These are phyloP conservation scores for Fusarium domesticum DNA, from an alignment of 2,329 filamentous ascomycete species.

Conservation along the genomic window DNA sequence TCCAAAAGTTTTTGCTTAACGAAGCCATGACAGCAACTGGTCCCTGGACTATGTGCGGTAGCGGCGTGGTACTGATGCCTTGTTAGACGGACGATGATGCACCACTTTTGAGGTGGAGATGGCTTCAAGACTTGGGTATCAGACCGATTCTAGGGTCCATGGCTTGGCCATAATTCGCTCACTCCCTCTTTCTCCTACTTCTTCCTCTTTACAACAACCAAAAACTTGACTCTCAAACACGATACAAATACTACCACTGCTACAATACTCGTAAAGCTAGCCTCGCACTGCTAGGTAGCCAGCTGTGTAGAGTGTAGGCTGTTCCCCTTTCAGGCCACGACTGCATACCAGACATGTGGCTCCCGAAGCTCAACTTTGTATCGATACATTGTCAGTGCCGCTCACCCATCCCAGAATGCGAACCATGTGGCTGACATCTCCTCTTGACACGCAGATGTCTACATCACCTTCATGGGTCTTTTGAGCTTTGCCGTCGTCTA, in stretches of 20 bases:
- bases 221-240: conserved; percentile 7
- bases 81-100: background rate
- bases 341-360: conserved; percentile 17
- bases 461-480: conserved; percentile 26
- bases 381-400: conserved; percentile 27
- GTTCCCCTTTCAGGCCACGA: too few species aligned
- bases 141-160: background rate
- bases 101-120: background rate
- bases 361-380: conserved; percentile 26
- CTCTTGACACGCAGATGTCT: conserved; percentile 19
- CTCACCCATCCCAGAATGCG: background rate
- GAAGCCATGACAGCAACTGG: background rate
- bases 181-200: background rate
- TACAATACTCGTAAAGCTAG: too few species aligned
- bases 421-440: conserved; percentile 8
- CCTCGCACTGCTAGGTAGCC: too few species aligned
- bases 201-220: background rate
- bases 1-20: background rate
- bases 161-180: background rate
- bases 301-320: too few species aligned
- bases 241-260: conserved; percentile 8
- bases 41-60: background rate
- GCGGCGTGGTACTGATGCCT: background rate
- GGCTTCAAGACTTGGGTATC: background rate
- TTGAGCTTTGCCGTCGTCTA: conserved; percentile 21